Conservation (phyloP, 768 basidiomycete genomes). For the Hygrophoropsis aurantiaca region DNA sequence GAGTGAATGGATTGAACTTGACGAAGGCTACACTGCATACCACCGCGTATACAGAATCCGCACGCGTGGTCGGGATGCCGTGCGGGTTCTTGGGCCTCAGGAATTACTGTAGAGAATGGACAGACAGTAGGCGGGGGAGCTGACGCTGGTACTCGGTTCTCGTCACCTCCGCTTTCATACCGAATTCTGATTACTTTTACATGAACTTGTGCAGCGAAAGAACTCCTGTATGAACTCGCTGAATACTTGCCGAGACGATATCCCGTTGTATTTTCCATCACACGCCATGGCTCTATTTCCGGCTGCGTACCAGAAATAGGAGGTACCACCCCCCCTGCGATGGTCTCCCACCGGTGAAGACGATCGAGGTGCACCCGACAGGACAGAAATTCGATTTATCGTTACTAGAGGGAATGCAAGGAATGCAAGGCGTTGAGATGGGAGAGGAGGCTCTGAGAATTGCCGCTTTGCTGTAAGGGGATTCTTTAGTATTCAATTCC, state of each 20-base stretch:
- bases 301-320: slow-evolving; percentile 15
- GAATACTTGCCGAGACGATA: slow-evolving; percentile 67
- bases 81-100: slow-evolving; percentile 42
- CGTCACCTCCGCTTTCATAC: not conserved
- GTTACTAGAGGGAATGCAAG: slow-evolving; percentile 15
- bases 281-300: slow-evolving; percentile 29
- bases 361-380: slow-evolving; percentile 50
- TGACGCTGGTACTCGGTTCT: slow-evolving; percentile 25
- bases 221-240: slow-evolving; percentile 66
- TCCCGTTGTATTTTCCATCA: slow-evolving; percentile 53
- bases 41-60: slow-evolving; percentile 57
- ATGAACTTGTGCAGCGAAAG: slow-evolving; percentile 46
- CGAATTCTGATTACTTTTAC: too few species aligned
- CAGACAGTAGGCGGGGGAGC: slow-evolving; percentile 28
- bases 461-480: slow-evolving; percentile 58
- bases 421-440: slow-evolving; percentile 19
- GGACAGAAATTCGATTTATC: slow-evolving; percentile 52
- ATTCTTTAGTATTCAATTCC: not conserved
- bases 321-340: slow-evolving; percentile 35
- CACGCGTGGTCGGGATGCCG: slow-evolving; percentile 47
- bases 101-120: slow-evolving; percentile 43
- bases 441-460: slow-evolving; percentile 59
- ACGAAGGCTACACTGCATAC: slow-evolving; percentile 53
- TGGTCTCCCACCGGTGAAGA: slow-evolving; percentile 48
- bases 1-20: slow-evolving; percentile 75